Conservation (phyloP, 495 filamentous ascomycete genomes). For the Apiosordaria backusii region DNA sequence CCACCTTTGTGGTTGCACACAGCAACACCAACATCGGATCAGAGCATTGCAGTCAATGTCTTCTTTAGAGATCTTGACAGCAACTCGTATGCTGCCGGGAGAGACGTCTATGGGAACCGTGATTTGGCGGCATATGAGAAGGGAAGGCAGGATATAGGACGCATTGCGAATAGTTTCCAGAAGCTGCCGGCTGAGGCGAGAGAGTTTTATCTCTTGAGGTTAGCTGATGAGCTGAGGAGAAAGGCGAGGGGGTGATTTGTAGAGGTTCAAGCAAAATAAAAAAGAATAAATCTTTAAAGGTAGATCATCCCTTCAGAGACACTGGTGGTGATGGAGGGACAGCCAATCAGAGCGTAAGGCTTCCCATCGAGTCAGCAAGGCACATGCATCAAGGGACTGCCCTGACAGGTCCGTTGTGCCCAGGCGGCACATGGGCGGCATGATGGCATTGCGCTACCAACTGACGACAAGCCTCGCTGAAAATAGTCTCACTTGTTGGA, state of each 20-base stretch:
- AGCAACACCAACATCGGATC: constrained; percentile 58
- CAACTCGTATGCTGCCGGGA: constrained; percentile 64
- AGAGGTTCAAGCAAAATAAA: neutral
- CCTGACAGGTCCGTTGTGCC: constrained; percentile 25
- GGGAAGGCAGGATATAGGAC: constrained; percentile 65
- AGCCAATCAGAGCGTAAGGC: constrained; percentile 18
- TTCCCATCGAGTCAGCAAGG: constrained; percentile 26
- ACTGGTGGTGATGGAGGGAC: neutral
- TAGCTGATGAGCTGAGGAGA: constrained; percentile 63
- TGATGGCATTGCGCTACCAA: constrained; percentile 1
- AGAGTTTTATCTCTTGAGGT: constrained; percentile 69
- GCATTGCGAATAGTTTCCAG: constrained; percentile 64
- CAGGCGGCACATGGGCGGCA: neutral
- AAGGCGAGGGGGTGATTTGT: constrained; percentile 22
- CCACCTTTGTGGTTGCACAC: constrained; percentile 83
- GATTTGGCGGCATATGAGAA: constrained; percentile 84
- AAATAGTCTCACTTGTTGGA: neutral
- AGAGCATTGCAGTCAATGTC: constrained; percentile 76
- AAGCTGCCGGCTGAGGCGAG: constrained; percentile 62
- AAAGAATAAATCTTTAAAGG: neutral
- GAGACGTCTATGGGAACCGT: constrained; percentile 84
- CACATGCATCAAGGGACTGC: constrained; percentile 30
- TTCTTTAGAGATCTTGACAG: constrained; percentile 72
- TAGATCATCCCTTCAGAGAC: neutral
- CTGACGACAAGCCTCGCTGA: neutral